Conservation (phyloP, 345 rosid species). For the Euclidium syriacum region DNA sequence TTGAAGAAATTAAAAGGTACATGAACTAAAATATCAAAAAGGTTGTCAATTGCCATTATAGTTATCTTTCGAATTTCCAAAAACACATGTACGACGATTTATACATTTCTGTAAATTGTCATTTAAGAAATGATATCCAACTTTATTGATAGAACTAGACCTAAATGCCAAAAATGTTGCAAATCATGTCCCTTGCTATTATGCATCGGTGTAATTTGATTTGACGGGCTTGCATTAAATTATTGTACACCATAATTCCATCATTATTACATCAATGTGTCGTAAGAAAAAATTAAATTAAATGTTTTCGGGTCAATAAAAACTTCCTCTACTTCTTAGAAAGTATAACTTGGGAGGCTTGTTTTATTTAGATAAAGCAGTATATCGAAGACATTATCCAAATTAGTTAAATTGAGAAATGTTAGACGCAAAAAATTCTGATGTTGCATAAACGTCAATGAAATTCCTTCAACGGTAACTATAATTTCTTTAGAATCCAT, state of each 20-base stretch:
- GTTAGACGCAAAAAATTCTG: background rate
- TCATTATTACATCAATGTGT: constrained; percentile 25
- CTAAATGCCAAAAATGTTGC: constrained; percentile 20
- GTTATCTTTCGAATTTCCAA: background rate
- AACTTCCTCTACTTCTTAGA: background rate
- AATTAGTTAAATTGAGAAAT: background rate
- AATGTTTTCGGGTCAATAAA: background rate
- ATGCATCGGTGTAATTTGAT: constrained; percentile 17
- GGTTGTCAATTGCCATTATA: background rate
- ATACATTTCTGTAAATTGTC: background rate
- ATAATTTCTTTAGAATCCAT: background rate
- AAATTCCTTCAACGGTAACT: background rate
- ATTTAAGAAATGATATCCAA: constrained; percentile 11
- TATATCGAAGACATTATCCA: background rate
- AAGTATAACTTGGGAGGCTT: background rate
- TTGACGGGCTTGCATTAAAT: constrained; percentile 14
- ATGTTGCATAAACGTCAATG: background rate
- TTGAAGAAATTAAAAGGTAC: background rate
- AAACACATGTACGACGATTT: constrained; percentile 7
- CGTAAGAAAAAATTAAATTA: constrained; percentile 21
- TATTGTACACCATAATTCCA: constrained; percentile 16
- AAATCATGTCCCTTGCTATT: constrained; percentile 11
- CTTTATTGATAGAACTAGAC: constrained; percentile 9
- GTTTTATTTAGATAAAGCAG: background rate
- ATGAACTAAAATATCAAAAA: background rate